A percentile compares a stretch with the other conserved stretches of the same genome.
Evolutionary conservation across 1,139 yeast genomes (phyloP).

Genomic region (Lodderomyces metapsilosis): DNA sequence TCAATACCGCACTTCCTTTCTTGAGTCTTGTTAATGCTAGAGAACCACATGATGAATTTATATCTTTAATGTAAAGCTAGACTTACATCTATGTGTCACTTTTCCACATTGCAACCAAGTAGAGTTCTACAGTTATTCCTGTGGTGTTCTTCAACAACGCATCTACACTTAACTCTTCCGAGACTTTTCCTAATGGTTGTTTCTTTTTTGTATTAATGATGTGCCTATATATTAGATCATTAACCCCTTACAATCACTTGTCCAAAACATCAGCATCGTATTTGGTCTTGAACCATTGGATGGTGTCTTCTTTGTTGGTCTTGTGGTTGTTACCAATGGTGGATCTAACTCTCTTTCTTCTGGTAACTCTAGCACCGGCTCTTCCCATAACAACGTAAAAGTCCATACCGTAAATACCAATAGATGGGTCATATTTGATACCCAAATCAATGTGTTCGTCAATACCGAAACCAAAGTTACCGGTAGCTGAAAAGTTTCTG

Average conservation of each 20-base stretch:
- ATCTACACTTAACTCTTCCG: too few species aligned
- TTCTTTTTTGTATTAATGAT: not conserved
- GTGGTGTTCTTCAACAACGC: too few species aligned
- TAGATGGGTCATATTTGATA: slow-evolving; percentile 99
- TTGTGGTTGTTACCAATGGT: slow-evolving; percentile 91
- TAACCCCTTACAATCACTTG: slow-evolving; percentile 48
- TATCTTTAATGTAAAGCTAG: too few species aligned
- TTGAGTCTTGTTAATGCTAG: too few species aligned
- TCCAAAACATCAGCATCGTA: slow-evolving; percentile 97
- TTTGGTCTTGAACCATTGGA: slow-evolving; percentile 99
- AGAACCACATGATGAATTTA: too few species aligned
- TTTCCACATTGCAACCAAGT: too few species aligned
- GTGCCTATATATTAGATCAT: too few species aligned
- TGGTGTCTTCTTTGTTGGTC: slow-evolving; percentile 91
- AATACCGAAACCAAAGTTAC: slow-evolving; percentile 99
- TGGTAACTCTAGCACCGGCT: slow-evolving; percentile 98
- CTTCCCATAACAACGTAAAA: slow-evolving; percentile 99
- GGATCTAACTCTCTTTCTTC: slow-evolving; percentile 96
- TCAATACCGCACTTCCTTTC: too few species aligned
- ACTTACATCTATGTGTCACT: too few species aligned
- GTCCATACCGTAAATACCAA: slow-evolving; percentile 99
- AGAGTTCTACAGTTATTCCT: too few species aligned
- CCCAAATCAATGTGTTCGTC: slow-evolving; percentile 99
- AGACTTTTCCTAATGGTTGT: not conserved
- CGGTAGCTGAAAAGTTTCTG: slow-evolving; percentile 96